Conservation (phyloP, 2,329 filamentous ascomycete genomes). For the Fusarium sp. region DNA sequence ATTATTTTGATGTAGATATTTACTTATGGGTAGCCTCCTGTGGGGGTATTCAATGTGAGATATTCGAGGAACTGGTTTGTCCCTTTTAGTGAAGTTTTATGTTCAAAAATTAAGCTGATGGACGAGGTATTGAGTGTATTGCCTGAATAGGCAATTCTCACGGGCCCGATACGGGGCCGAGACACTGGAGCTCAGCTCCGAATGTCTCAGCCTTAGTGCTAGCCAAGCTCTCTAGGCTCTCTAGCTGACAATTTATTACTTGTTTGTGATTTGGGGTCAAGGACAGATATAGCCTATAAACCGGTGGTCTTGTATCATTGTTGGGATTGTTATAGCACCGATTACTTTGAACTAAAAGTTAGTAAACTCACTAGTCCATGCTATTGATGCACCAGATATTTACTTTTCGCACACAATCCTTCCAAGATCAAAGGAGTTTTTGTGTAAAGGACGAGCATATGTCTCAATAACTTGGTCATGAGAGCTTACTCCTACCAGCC, state of each 20-base stretch:
- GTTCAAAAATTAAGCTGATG: not conserved
- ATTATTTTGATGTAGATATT: slow-evolving; percentile 40
- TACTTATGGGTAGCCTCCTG: slow-evolving; percentile 43
- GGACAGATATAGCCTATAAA: not conserved
- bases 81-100: not conserved
- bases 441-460: not conserved
- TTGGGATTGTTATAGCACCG: too few species aligned
- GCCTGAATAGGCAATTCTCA: not conserved
- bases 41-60: slow-evolving; percentile 42
- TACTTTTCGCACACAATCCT: not conserved
- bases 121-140: not conserved
- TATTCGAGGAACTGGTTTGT: slow-evolving; percentile 33
- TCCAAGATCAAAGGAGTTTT: not conserved
- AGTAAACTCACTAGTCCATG: not conserved
- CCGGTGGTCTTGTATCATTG: not conserved
- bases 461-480: not conserved
- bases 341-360: not conserved
- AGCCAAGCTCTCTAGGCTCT: not conserved
- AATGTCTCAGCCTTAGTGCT: not conserved
- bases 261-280: not conserved
- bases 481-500: not conserved
- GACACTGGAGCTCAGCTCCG: not conserved
- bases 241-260: not conserved
- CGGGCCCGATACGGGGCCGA: not conserved
- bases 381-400: not conserved